Conservation (phyloP, 2,329 filamentous ascomycete genomes). For the Cordyceps cateniannulata region DNA sequence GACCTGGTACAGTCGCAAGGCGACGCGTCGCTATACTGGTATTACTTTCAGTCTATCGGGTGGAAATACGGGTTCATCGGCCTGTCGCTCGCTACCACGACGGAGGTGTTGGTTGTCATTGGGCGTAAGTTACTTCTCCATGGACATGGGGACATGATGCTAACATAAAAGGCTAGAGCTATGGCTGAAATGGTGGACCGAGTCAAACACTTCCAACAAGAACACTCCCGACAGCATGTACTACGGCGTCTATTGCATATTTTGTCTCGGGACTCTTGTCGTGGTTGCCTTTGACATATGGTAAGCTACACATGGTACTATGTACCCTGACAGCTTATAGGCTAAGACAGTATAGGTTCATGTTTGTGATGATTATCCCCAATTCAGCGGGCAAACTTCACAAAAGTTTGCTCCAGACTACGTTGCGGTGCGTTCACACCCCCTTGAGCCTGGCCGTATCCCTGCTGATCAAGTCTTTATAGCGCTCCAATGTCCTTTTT, state of each 20-base stretch:
- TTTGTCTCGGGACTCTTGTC: too few relatives aligned
- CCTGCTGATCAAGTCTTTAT: constrained; percentile 25
- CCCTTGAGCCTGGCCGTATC: too few relatives aligned
- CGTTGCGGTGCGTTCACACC: constrained; percentile 22
- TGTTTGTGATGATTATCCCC: constrained; percentile 11
- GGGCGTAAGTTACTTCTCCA: too few relatives aligned
- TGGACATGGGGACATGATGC: too few relatives aligned
- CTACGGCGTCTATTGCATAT: constrained; percentile 18
- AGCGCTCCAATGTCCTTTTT: constrained; percentile 28
- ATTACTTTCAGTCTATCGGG: constrained; percentile 14
- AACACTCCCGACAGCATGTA: constrained; percentile 17
- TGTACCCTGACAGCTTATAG: too few relatives aligned
- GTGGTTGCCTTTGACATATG: too few relatives aligned
- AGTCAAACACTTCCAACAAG: constrained; percentile 15
- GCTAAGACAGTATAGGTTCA: too few relatives aligned
- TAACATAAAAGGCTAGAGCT: too few relatives aligned
- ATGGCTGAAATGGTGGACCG: constrained; percentile 22
- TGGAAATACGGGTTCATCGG: not conserved
- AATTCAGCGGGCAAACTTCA: constrained; percentile 1
- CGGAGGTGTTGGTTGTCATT: not conserved
- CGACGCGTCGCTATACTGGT: constrained; percentile 16
- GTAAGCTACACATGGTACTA: too few relatives aligned
- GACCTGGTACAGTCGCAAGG: constrained; percentile 11
- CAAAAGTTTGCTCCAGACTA: constrained; percentile 18
- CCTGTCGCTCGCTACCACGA: too few relatives aligned